phyloP scores from a whole-genome alignment of 495 filamentous ascomycete genomes.

The Trypethelium eluteriae region DNA sequence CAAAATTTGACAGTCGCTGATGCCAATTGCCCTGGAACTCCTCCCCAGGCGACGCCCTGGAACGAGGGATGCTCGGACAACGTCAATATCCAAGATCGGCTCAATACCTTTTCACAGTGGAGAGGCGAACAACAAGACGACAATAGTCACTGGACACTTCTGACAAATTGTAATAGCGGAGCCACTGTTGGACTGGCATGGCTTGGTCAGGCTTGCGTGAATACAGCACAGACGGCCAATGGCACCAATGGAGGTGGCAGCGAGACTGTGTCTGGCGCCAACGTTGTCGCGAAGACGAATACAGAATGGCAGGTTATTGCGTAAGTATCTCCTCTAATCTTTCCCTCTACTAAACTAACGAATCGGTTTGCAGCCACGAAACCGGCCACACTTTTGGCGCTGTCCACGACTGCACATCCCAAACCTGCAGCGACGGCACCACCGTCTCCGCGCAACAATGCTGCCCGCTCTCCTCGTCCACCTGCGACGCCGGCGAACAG shows the following conservation, averaged over 20 bases:
- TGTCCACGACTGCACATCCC: conserved; percentile 76
- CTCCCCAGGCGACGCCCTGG: conserved; percentile 63
- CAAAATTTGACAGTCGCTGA: conserved; percentile 73
- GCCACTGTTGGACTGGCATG: conserved; percentile 88
- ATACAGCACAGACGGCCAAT: conserved; percentile 28
- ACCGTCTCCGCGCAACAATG: conserved; percentile 67
- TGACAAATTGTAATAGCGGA: conserved; percentile 77
- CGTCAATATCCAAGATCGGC: conserved; percentile 64
- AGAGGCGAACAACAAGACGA: conserved; percentile 61
- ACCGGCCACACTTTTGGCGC: conserved; percentile 93
- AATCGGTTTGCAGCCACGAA: conserved; percentile 52
- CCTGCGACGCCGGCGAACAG: conserved; percentile 65
- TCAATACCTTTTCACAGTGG: conserved; percentile 87
- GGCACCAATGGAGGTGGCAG: conserved; percentile 42
- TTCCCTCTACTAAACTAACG: neutral
- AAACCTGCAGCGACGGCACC: conserved; percentile 55
- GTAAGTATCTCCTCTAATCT: conserved; percentile 23
- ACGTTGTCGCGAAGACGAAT: conserved; percentile 63
- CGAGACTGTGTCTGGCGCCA: conserved; percentile 72
- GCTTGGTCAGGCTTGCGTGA: conserved; percentile 79
- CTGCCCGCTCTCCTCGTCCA: conserved; percentile 63
- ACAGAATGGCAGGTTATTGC: conserved; percentile 96
- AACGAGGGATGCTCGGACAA: conserved; percentile 62
- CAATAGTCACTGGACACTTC: conserved; percentile 89
- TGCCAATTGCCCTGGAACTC: conserved; percentile 55